phyloP scores from a whole-genome alignment of 2,329 filamentous ascomycete species.

The Aspergillus tanneri region DNA sequence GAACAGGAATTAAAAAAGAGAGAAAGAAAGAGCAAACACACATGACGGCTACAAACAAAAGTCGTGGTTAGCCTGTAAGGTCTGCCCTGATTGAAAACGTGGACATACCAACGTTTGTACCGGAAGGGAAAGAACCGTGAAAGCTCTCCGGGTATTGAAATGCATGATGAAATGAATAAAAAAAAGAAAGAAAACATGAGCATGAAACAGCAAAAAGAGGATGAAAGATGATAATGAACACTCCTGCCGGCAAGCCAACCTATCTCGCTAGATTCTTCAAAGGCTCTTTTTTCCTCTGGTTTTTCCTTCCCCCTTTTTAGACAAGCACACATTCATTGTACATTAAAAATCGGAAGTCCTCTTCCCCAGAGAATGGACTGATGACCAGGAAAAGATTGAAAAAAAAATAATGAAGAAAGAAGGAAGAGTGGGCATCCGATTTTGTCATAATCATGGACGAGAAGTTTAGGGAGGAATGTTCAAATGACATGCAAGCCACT shows the following conservation, averaged over 20 bases:
- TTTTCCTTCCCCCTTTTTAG: constrained; percentile 1
- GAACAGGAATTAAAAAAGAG: constrained; percentile 15
- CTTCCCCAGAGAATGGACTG: constrained; percentile 10
- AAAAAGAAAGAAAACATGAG: constrained; percentile 10
- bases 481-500: constrained; percentile 18
- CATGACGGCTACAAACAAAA: constrained; percentile 16
- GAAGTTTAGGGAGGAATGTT: constrained; percentile 23
- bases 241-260: constrained; percentile 15
- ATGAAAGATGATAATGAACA: constrained; percentile 9
- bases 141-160: constrained; percentile 31
- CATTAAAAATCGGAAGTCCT: constrained; percentile 20
- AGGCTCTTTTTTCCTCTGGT: constrained; percentile 2
- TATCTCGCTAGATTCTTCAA: constrained; percentile 20
- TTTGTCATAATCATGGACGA: constrained; percentile 23
- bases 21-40: constrained; percentile 6
- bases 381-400: constrained; percentile 6
- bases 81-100: constrained; percentile 6
- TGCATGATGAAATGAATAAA: constrained; percentile 14
- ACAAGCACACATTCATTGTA: constrained; percentile 21
- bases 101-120: background rate
- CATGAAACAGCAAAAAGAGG: constrained; percentile 6
- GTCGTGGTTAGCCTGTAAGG: constrained; percentile 21
- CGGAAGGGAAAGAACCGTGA: constrained; percentile 14
- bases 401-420: constrained; percentile 13
- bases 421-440: constrained; percentile 18